Conservation (phyloP, 257 asterid genomes). For the Capsicum baccatum region DNA sequence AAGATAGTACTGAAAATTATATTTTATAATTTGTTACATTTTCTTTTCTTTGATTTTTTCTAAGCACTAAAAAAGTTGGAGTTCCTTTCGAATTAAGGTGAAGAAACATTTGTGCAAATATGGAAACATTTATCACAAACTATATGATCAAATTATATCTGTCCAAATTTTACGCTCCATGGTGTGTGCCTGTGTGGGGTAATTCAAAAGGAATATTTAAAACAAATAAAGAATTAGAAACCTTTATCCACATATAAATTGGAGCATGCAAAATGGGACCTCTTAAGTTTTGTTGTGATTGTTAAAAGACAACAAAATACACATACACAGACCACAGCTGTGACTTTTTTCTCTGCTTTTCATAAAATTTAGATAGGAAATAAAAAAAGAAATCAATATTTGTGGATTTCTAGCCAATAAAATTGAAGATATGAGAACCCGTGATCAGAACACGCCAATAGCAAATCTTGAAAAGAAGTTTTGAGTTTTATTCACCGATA, state of each 20-base stretch:
- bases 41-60: neutral
- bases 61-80: neutral
- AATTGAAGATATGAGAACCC: slow-evolving; percentile 19
- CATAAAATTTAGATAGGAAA: neutral
- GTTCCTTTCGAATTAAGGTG: neutral
- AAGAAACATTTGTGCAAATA: neutral
- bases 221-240: neutral
- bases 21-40: neutral
- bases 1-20: neutral
- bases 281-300: neutral
- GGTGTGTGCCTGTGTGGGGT: neutral
- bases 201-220: neutral
- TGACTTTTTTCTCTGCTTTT: neutral
- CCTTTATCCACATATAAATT: neutral
- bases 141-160: neutral
- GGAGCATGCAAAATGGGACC: slow-evolving; percentile 24
- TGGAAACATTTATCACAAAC: neutral
- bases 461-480: neutral
- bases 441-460: neutral
- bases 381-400: neutral
- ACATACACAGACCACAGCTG: neutral
- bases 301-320: slow-evolving; percentile 22
- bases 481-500: neutral
- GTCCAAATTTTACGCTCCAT: neutral
- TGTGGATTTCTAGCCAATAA: slow-evolving; percentile 15